Conservation (phyloP, 2,329 filamentous ascomycete genomes). For the Diplodia scrobiculata region DNA sequence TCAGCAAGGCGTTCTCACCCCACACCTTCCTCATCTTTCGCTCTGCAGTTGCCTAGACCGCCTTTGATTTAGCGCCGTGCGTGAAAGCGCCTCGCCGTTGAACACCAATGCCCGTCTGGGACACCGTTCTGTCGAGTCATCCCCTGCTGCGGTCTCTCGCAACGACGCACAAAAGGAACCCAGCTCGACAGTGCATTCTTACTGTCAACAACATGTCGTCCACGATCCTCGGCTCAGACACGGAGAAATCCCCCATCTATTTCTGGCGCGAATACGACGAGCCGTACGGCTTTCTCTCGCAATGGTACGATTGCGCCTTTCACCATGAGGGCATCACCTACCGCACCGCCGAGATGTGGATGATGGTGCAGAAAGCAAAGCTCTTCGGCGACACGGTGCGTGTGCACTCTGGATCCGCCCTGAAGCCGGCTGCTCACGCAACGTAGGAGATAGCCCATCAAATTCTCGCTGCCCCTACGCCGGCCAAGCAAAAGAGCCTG, state of each 20-base stretch:
- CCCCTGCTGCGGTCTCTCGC: background rate
- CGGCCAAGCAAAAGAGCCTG: slow-evolving; percentile 56
- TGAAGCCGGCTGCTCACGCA: background rate
- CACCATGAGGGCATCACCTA: slow-evolving; percentile 42
- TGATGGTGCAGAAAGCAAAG: slow-evolving; percentile 52
- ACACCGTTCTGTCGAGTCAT: background rate
- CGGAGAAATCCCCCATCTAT: slow-evolving; percentile 33
- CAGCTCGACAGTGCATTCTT: background rate
- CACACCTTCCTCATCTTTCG: background rate
- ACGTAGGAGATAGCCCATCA: slow-evolving; percentile 46
- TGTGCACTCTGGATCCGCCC: background rate
- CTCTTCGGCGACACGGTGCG: slow-evolving; percentile 48
- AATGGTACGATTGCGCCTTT: slow-evolving; percentile 63
- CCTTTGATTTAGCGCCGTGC: too few species aligned
- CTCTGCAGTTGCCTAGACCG: background rate
- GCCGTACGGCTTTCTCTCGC: slow-evolving; percentile 60
- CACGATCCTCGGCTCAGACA: background rate
- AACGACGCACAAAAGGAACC: background rate
- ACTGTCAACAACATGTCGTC: background rate
- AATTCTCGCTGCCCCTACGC: slow-evolving; percentile 54
- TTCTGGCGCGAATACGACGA: slow-evolving; percentile 49
- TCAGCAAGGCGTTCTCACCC: too few species aligned
- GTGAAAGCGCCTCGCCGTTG: background rate
- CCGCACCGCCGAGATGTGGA: slow-evolving; percentile 51
- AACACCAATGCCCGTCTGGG: background rate